Evolutionary conservation across 371 early-diverging fungal genomes (phyloP).

Genomic region (Lichtheimia ramosa): DNA sequence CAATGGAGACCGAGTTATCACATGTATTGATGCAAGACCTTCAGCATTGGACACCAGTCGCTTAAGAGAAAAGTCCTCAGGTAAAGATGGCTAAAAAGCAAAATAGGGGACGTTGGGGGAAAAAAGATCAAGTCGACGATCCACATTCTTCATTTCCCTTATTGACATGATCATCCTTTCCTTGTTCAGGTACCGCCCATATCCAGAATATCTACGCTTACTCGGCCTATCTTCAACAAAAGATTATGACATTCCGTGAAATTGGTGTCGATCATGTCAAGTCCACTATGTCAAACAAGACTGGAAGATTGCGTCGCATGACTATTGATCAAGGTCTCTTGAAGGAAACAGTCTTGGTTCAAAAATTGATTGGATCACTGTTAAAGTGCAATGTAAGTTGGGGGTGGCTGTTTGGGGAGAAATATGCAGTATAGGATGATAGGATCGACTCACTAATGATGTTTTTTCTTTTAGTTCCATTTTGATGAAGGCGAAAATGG

Average conservation of each 20-base stretch:
- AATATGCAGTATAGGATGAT: background rate
- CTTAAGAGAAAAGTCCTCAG: conserved; percentile 64
- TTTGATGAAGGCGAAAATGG: conserved; percentile 84
- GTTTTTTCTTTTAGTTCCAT: conserved; percentile 62
- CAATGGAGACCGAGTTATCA: conserved; percentile 68
- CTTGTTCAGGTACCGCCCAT: conserved; percentile 42
- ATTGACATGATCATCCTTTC: background rate
- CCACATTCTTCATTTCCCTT: background rate
- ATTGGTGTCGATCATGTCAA: conserved; percentile 74
- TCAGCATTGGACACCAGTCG: conserved; percentile 58
- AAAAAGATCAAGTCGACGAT: background rate
- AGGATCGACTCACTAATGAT: background rate
- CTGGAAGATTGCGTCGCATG: conserved; percentile 52
- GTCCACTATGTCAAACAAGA: conserved; percentile 27
- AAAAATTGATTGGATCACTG: conserved; percentile 77
- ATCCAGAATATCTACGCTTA: conserved; percentile 81
- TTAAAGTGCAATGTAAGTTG: conserved; percentile 72
- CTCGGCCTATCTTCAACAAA: conserved; percentile 82
- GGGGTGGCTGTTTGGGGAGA: background rate
- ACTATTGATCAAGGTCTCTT: conserved; percentile 70
- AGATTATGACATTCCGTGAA: conserved; percentile 71
- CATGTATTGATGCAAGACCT: conserved; percentile 63
- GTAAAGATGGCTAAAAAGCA: conserved; percentile 19
- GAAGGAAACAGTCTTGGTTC: conserved; percentile 72
- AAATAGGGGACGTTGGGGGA: background rate